phyloP scores from a whole-genome alignment of 1,284 basidiomycete genomes.

The Puccinia coronata region DNA sequence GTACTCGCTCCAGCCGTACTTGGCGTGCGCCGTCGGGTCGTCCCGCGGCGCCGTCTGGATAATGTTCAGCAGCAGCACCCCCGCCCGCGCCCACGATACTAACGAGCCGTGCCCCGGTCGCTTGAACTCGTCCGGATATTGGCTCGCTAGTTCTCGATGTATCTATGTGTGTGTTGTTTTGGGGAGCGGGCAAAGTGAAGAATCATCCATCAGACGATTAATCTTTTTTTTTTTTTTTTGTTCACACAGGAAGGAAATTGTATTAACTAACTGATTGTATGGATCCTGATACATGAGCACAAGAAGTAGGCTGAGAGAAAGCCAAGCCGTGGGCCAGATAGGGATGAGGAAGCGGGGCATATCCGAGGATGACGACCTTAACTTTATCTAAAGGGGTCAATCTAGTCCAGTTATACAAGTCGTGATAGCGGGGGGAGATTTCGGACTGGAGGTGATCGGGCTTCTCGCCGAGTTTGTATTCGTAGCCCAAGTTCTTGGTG shows the following conservation, averaged over 20 bases:
- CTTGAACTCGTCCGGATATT: conserved; percentile 25
- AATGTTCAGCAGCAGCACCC: conserved; percentile 32
- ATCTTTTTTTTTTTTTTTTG: too few relatives aligned
- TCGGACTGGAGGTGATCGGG: not conserved
- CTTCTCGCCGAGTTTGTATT: not conserved
- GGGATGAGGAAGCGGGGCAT: not conserved
- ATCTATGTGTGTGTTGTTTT: conserved; percentile 9
- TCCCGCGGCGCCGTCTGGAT: conserved; percentile 21
- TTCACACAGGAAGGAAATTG: not conserved
- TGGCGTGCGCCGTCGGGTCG: not conserved
- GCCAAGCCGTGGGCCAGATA: conserved; percentile 27
- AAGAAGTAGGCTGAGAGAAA: conserved; percentile 28
- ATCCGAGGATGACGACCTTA: conserved; percentile 44
- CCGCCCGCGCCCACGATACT: conserved; percentile 30
- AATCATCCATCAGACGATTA: not conserved
- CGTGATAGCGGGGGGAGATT: not conserved
- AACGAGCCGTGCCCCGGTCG: conserved; percentile 27
- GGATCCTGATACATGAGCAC: not conserved
- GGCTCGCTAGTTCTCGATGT: conserved; percentile 23
- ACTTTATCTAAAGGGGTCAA: conserved; percentile 40
- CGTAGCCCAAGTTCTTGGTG: not conserved
- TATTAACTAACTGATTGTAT: conserved; percentile 21
- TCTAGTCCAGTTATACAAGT: conserved; percentile 35
- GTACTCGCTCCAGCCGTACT: conserved; percentile 35
- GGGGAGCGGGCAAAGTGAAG: too few relatives aligned